Conservation (phyloP, 1,139 yeast species). For the Kurtzmaniella quercitrusa region DNA sequence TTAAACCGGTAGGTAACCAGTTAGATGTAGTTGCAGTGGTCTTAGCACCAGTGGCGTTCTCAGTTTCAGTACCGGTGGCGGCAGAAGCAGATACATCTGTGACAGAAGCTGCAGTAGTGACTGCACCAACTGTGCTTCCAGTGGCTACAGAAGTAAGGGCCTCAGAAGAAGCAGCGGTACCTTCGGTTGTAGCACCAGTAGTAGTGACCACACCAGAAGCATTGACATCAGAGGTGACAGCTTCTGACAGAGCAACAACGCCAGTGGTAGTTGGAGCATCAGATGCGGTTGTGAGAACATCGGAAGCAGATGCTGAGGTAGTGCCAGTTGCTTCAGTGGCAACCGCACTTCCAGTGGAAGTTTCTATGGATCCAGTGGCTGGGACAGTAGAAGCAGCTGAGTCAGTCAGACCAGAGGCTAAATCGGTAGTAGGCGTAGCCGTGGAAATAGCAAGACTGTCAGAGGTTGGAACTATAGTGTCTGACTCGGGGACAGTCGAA, state of each 20-base stretch:
- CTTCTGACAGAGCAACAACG: slow-evolving; percentile 2
- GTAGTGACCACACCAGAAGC: neutral
- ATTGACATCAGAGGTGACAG: neutral
- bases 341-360: slow-evolving; percentile 3
- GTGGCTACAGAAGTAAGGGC: slow-evolving; percentile 6
- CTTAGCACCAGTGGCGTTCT: slow-evolving; percentile 4
- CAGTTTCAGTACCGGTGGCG: slow-evolving; percentile 8
- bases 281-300: neutral
- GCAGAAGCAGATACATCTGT: too few relatives aligned
- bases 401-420: slow-evolving; percentile 3
- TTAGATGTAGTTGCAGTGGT: slow-evolving; percentile 16
- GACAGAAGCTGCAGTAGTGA: slow-evolving; percentile 8
- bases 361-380: slow-evolving; percentile 1
- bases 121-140: slow-evolving; percentile 7
- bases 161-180: slow-evolving; percentile 3
- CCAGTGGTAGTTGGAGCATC: slow-evolving; percentile 3
- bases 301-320: neutral
- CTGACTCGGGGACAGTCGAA: neutral
- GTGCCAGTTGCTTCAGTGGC: slow-evolving; percentile 5
- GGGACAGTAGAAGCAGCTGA: slow-evolving; percentile 3
- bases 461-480: neutral
- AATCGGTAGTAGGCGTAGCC: slow-evolving; percentile 2
- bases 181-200: slow-evolving; percentile 1
- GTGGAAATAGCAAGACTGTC: slow-evolving; percentile 1
- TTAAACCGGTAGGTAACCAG: slow-evolving; percentile 51